Evolutionary conservation across 768 basidiomycete genomes (phyloP), one percentile per base, ranked within the genome.

Genomic region (Boletus eberwhitei): DNA sequence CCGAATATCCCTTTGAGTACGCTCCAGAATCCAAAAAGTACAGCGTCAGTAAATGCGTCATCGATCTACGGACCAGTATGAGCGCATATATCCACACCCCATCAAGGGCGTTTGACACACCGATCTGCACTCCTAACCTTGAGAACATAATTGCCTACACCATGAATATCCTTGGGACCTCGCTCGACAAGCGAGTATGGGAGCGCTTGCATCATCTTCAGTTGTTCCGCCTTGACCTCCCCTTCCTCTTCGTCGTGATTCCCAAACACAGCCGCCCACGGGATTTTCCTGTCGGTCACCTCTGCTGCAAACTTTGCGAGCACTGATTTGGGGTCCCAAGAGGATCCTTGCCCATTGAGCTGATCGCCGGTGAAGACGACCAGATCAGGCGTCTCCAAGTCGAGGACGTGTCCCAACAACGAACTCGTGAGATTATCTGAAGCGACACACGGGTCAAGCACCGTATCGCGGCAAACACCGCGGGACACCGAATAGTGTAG

Each of bases 311-410:
- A 95, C 71, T 98, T 98, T 14, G 94, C 87, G 8, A 98, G 74
- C 4, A 96, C 88, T 4, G 88, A 89, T 63, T 86, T 84, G 1
- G 91, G 78, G 58, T 97, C 93, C 90, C 94, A 98, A 0, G 88
- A 84, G 0, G 90, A 89, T 9, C 82, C 81, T 70, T 98, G 94
- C 0, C 94, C 95, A 60, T 96, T 97, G 24, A 97, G 79, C 70
- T 95, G 93, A 70, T 98, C 96, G 0, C 96, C 96, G 0, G 82
- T 85, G 63, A 98, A 94, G 8, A 99, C 87, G 45, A 98, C 88
- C 12, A 99, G 70, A 66, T 95, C 92, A 0, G 96, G 96, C 62
- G 88, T 85, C 72, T 96, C 93, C 14, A 74, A 69, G 48, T 91
- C 89, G 22, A 99, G 79, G 21, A 84, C 79, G 37, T 73, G 79